These are phyloP conservation scores for Capsicum pubescens DNA, from an alignment of 257 asterid species.

Conservation along the genomic window DNA sequence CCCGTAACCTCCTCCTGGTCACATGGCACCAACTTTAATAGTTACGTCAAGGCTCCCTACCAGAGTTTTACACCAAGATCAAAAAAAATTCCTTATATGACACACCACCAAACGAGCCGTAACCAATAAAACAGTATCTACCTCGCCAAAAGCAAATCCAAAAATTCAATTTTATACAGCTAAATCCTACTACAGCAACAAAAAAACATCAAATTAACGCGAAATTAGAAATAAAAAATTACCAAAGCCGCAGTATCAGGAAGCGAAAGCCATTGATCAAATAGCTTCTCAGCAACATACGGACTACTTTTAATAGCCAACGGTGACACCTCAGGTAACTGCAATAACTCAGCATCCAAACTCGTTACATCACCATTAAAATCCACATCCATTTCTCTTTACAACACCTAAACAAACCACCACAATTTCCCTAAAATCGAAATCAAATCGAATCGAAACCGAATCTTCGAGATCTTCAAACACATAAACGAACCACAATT, in stretches of 20 bases:
- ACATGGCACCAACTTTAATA: no score
- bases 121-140: no score
- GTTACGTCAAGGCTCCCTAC: no score
- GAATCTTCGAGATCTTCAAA: conserved; percentile 37
- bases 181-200: neutral
- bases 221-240: conserved; percentile 29
- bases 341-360: conserved; percentile 84
- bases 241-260: conserved; percentile 82
- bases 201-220: neutral
- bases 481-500: conserved; percentile 28
- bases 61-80: no score
- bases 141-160: neutral
- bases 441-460: conserved; percentile 36
- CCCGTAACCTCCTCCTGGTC: no score
- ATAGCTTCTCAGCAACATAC: conserved; percentile 80
- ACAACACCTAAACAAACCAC: no score
- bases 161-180: neutral
- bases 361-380: conserved; percentile 78
- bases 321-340: conserved; percentile 89
- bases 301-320: conserved; percentile 80
- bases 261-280: conserved; percentile 95
- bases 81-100: no score
- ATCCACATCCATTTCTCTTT: conserved; percentile 70
- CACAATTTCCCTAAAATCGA: neutral
- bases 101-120: no score